Percentiles rank a stretch among this genome's conserved stretches.
These are phyloP conservation scores for Hypericum androsaemum DNA, from an alignment of 345 rosid genomes.

Conservation along the genomic window DNA sequence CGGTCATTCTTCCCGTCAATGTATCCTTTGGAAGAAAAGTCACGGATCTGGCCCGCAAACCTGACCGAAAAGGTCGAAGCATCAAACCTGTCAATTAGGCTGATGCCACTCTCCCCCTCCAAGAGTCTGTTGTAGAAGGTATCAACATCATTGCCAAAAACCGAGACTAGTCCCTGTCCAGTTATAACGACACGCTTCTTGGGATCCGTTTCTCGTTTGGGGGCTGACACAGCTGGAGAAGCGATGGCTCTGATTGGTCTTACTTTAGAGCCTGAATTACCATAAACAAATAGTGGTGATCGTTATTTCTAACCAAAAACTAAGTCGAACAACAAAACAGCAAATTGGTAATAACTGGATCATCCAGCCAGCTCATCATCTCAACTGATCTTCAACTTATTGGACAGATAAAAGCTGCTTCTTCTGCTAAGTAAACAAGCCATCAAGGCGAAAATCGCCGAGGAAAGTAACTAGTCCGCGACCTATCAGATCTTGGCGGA, in stretches of 20 bases:
- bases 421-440: too few species aligned
- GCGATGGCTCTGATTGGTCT: conserved; percentile 38
- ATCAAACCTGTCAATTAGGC: conserved; percentile 49
- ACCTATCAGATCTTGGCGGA: too few species aligned
- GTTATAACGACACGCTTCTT: conserved; percentile 47
- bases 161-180: conserved; percentile 61
- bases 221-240: conserved; percentile 35
- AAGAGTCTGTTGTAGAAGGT: conserved; percentile 43
- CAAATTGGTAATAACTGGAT: too few species aligned
- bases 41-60: conserved; percentile 55
- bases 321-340: too few species aligned
- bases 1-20: conserved; percentile 57
- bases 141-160: conserved; percentile 39
- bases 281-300: background rate
- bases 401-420: too few species aligned
- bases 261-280: conserved; percentile 24
- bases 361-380: too few species aligned
- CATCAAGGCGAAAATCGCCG: too few species aligned
- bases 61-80: conserved; percentile 44
- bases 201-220: conserved; percentile 47
- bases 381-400: too few species aligned
- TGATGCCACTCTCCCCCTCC: conserved; percentile 60
- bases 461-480: too few species aligned
- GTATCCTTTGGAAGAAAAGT: conserved; percentile 51
- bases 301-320: background rate